A percentile compares a stretch with the other conserved stretches of the same genome.
These are phyloP conservation scores for Fonsecaea multimorphosa DNA, from an alignment of 2,329 filamentous ascomycete species.

Conservation along the genomic window DNA sequence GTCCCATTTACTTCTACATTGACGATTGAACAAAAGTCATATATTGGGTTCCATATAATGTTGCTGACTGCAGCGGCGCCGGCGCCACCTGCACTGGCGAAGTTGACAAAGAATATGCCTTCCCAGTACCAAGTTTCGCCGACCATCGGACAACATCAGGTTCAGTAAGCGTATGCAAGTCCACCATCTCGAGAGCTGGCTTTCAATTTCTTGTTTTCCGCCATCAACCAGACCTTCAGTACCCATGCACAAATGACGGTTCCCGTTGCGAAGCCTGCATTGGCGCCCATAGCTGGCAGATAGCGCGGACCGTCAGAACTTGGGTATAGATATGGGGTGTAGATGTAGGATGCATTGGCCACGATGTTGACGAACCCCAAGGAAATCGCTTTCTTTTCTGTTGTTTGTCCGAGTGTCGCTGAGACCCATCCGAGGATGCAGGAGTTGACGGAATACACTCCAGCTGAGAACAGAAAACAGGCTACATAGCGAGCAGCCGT, in stretches of 20 bases:
- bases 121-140: neutral
- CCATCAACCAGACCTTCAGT: slow-evolving; percentile 12
- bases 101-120: neutral
- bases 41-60: neutral
- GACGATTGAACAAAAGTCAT: neutral
- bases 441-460: slow-evolving; percentile 47
- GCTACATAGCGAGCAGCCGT: slow-evolving; percentile 43
- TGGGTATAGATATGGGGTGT: slow-evolving; percentile 71
- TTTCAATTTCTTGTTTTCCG: slow-evolving; percentile 17
- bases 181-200: neutral
- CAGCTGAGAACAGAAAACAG: slow-evolving; percentile 43
- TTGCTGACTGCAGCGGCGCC: neutral
- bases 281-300: slow-evolving; percentile 24
- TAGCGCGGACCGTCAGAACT: slow-evolving; percentile 46
- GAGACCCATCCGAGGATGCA: slow-evolving; percentile 52
- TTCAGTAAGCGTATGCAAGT: slow-evolving; percentile 39
- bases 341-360: slow-evolving; percentile 73
- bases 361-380: slow-evolving; percentile 60
- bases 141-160: neutral
- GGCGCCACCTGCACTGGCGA: neutral
- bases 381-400: slow-evolving; percentile 52
- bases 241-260: slow-evolving; percentile 14
- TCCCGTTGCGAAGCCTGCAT: slow-evolving; percentile 7
- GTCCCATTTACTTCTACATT: neutral
- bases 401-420: slow-evolving; percentile 63